phyloP scores from a whole-genome alignment of 164 flowering plant genomes.

The Magnolia officinalis region DNA sequence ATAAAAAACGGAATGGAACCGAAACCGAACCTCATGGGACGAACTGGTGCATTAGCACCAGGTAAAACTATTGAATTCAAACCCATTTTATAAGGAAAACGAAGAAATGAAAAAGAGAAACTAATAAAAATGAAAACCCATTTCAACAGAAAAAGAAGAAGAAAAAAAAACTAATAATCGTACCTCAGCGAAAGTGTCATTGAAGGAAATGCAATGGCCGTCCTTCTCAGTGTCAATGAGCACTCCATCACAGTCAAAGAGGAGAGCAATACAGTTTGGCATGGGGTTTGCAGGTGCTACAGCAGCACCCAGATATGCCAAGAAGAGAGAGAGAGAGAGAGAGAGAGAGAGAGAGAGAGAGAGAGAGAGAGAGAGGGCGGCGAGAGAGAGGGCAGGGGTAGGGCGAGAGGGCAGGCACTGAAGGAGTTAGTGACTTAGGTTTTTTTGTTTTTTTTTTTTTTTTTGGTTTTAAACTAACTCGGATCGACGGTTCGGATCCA shows the following conservation, averaged over 20 bases:
- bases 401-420: too few species aligned
- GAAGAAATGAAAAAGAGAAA: not conserved
- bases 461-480: too few species aligned
- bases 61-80: not conserved
- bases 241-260: slow-evolving; percentile 94
- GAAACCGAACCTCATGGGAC: not conserved
- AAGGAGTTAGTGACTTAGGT: too few species aligned
- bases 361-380: too few species aligned
- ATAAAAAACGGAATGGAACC: too few species aligned
- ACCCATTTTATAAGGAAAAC: not conserved
- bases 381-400: too few species aligned
- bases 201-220: slow-evolving; percentile 89
- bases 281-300: too few species aligned
- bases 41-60: not conserved
- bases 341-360: too few species aligned
- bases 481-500: too few species aligned
- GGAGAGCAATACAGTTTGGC: slow-evolving; percentile 40
- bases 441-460: too few species aligned
- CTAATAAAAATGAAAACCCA: not conserved
- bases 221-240: slow-evolving; percentile 96
- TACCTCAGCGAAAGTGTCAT: slow-evolving; percentile 83
- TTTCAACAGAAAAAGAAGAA: not conserved
- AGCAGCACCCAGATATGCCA: too few species aligned
- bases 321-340: too few species aligned
- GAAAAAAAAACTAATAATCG: not conserved